A percentile compares a stretch with the other conserved stretches of the same genome.
Conservation (phyloP, 805 yeast species). For the Komagataella kurtzmanii region DNA sequence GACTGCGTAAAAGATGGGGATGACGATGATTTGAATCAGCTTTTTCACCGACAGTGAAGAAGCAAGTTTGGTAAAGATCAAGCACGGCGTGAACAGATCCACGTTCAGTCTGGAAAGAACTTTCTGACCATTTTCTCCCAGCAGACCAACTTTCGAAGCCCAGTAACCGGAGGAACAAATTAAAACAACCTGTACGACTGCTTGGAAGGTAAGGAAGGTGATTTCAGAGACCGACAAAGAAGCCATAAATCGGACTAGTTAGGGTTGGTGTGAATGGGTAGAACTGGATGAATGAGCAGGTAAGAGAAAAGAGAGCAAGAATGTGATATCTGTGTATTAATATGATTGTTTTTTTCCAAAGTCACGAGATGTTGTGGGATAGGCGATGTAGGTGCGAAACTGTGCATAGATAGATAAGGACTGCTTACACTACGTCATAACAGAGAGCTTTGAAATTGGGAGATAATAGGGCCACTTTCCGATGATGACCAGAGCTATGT, state of each 20-base stretch:
- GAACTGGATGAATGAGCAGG: background rate
- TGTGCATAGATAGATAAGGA: background rate
- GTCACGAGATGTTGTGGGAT: background rate
- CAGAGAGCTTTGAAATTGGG: background rate
- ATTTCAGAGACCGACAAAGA: constrained; percentile 25
- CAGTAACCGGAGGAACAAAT: constrained; percentile 79
- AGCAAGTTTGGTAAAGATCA: constrained; percentile 74
- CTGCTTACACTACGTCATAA: background rate
- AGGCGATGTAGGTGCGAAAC: background rate
- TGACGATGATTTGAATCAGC: constrained; percentile 65
- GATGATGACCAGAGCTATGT: background rate
- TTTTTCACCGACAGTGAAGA: constrained; percentile 59
- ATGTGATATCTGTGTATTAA: background rate
- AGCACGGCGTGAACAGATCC: constrained; percentile 87
- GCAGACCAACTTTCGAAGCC: constrained; percentile 63
- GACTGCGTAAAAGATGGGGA: constrained; percentile 74
- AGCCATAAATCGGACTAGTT: background rate
- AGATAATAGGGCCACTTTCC: background rate
- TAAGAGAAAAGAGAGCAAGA: background rate
- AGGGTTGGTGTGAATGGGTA: background rate
- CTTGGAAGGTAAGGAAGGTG: constrained; percentile 72
- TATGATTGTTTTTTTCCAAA: background rate
- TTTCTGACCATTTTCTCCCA: constrained; percentile 66
- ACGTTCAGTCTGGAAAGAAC: constrained; percentile 69
- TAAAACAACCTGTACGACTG: constrained; percentile 80